Percentiles rank a stretch among this genome's conserved stretches.
phyloP scores from a whole-genome alignment of 164 flowering plant genomes.

The Magnolia kwangsiensis region DNA sequence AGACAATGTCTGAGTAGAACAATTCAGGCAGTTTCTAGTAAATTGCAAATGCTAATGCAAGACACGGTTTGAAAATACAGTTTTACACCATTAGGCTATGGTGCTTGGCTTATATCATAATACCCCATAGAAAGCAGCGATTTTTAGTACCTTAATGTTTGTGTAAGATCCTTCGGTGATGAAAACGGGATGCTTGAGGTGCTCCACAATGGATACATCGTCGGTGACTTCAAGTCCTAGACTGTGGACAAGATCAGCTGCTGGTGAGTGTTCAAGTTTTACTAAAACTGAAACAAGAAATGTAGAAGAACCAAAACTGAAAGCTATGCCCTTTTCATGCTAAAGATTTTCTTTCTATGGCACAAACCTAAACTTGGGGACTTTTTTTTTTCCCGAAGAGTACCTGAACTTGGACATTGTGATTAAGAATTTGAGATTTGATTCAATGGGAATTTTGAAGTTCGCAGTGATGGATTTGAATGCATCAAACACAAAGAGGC shows the following conservation, averaged over 20 bases:
- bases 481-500: no score
- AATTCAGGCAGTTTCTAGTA: neutral
- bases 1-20: neutral
- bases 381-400: no score
- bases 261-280: neutral
- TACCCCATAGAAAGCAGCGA: neutral
- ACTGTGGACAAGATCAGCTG: slow-evolving; percentile 5
- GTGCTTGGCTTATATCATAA: neutral
- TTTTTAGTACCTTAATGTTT: slow-evolving; percentile 19
- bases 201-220: slow-evolving; percentile 23
- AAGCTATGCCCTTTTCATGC: neutral
- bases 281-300: neutral
- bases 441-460: no score
- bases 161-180: slow-evolving; percentile 21
- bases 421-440: no score
- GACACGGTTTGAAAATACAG: neutral
- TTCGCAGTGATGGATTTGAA: no score
- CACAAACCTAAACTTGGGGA: neutral
- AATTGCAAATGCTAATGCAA: neutral
- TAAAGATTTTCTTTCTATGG: neutral
- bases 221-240: slow-evolving; percentile 22
- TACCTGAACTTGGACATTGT: no score
- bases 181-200: slow-evolving; percentile 24
- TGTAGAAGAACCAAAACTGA: neutral
- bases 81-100: neutral